Conservation (phyloP, 1,284 basidiomycete genomes). For the Microbotryum violaceum region DNA sequence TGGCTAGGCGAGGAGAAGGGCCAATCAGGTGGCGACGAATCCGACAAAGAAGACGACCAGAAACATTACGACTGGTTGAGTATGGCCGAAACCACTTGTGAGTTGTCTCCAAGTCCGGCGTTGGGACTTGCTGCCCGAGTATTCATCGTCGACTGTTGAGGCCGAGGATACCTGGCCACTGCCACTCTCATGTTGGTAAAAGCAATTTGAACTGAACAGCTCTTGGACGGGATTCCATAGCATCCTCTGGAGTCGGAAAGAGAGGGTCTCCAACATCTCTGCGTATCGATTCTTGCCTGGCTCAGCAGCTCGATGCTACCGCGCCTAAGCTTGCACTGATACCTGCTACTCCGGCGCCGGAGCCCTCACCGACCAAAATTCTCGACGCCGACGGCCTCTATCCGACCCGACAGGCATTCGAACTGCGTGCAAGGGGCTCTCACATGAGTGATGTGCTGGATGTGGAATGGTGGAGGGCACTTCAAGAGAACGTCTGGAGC, state of each 20-base stretch:
- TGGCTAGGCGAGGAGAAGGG: neutral
- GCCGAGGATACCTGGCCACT: no score
- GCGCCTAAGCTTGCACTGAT: constrained; percentile 19
- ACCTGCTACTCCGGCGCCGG: constrained; percentile 16
- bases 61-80: no score
- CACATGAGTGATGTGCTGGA: constrained; percentile 11
- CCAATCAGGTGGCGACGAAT: neutral
- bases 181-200: no score
- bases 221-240: no score
- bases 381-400: constrained; percentile 9
- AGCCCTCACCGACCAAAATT: neutral
- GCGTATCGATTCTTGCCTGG: constrained; percentile 1
- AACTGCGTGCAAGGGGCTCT: neutral
- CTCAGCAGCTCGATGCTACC: neutral
- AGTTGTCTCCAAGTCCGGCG: no score
- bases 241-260: no score
- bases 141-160: no score
- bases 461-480: constrained; percentile 23
- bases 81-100: no score
- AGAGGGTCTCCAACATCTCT: neutral
- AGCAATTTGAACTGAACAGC: no score
- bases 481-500: constrained; percentile 11
- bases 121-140: no score
- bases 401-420: neutral
- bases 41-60: neutral